Evolutionary conservation across 2,329 filamentous ascomycete genomes (phyloP).

Genomic region (Sclerotinia glacialis): DNA sequence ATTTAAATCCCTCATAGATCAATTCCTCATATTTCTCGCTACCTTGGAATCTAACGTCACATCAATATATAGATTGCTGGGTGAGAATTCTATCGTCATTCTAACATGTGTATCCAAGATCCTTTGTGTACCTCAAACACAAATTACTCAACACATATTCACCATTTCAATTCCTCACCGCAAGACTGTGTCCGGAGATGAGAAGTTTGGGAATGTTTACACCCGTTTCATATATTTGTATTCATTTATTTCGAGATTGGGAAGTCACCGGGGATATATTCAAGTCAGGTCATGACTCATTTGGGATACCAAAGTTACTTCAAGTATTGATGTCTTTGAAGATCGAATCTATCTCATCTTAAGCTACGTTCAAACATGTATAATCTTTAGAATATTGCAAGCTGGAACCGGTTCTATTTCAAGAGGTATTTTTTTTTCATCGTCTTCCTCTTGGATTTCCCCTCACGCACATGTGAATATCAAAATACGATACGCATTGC

Average conservation of each 20-base stretch:
- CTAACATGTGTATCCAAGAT: not conserved
- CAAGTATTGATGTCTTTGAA: not conserved
- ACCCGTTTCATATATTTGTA: no score
- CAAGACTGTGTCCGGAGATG: not conserved
- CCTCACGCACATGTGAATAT: not conserved
- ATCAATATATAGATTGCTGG: not conserved
- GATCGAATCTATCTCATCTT: not conserved
- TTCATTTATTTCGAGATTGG: not conserved
- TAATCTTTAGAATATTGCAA: not conserved
- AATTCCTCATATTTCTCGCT: slow-evolving; percentile 2
- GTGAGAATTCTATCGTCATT: not conserved
- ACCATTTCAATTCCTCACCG: not conserved
- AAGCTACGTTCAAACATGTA: not conserved
- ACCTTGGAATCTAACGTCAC: not conserved
- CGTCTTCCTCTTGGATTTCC: not conserved
- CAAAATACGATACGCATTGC: not conserved
- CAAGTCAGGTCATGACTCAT: not conserved
- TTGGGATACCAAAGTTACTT: not conserved
- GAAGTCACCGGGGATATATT: not conserved
- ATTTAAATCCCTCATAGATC: slow-evolving; percentile 17
- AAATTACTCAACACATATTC: not conserved
- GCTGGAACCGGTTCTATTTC: not conserved
- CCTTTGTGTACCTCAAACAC: not conserved
- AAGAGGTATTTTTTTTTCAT: not conserved
- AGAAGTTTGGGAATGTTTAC: not conserved